Evolutionary conservation across 192 early-diverging fungal genomes (phyloP), one percentile per base, ranked within the genome.

Genomic region (Paraglomus brasilianum): DNA sequence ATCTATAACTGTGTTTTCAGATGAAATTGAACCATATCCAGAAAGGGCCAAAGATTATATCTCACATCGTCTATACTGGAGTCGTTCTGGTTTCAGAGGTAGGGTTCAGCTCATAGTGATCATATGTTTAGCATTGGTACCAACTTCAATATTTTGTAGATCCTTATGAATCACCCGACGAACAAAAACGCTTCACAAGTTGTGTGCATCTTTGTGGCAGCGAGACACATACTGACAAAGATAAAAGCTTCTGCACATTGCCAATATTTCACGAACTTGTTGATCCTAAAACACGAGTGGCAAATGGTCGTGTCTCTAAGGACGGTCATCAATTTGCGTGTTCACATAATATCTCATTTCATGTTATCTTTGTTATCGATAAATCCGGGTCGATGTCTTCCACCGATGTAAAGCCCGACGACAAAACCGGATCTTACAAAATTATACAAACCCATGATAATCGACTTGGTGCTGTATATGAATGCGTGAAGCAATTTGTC

Each of bases 341-440:
- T 30, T 42, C 52, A 14, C 66, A 67, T 58, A 51, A 62, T 4
- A 21, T 5, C 38, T 52, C 40, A 53, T 72, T 67, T 24, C 71
- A 72, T 45, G 66, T 72, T 49, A 30, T 72, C n/a, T 72, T 72
- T 30, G 71, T 53, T 8, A 17, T 72, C 8, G 71, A 72, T 64
- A 45, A 64, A n/a, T 67, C 63, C 8, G 50, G 51, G 13, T 72
- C 71, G 8, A 72, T 72, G 71, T 8, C 24, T 49, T 40, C 9
- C n/a, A 8, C 17, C 8, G 71, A 72, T 55, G 39, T 8, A 5
- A 47, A 53, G 45, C 71, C 71, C 14, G 21, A 7, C 1, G 21
- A 52, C 7, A n/a, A 8, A 8, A 30, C 50, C 13, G 38, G 49
- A 36, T 45, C 21, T 13, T 13, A 66, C 8, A 22, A 43, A 9